Evolutionary conservation across 805 yeast genomes (phyloP).

Genomic region (Ogataea sp.): DNA sequence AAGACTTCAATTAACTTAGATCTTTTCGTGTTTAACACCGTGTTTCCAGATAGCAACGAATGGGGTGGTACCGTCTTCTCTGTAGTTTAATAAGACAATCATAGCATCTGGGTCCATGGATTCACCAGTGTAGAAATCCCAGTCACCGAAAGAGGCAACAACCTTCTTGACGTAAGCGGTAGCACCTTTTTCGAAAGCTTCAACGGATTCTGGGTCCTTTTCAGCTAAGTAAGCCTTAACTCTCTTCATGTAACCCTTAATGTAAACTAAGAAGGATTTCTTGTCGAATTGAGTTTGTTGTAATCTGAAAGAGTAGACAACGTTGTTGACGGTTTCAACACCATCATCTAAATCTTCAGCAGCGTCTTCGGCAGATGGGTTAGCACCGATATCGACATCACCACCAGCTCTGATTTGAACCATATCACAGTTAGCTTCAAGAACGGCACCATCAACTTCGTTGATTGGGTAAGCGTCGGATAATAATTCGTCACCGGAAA

Average conservation of each 20-base stretch:
- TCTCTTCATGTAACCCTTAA: constrained; percentile 98
- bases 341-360: constrained; percentile 78
- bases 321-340: constrained; percentile 91
- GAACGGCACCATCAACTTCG: constrained; percentile 83
- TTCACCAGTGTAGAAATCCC: constrained; percentile 99
- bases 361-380: constrained; percentile 98
- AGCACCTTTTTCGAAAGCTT: constrained; percentile 96
- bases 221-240: constrained; percentile 89
- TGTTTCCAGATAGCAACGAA: constrained; percentile 98
- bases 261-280: constrained; percentile 93
- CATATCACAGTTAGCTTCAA: constrained; percentile 95
- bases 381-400: constrained; percentile 97
- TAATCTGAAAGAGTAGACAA: constrained; percentile 97
- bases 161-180: constrained; percentile 93
- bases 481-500: constrained; percentile 92
- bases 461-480: constrained; percentile 94
- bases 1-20: constrained; percentile 40
- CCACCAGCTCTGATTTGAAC: constrained; percentile 77
- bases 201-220: constrained; percentile 78
- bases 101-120: constrained; percentile 99
- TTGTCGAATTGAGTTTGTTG: constrained; percentile 95
- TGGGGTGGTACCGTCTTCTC: constrained; percentile 99
- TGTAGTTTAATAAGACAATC: constrained; percentile 97
- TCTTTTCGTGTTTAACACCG: constrained; percentile 85
- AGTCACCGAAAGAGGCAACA: constrained; percentile 91